These are phyloP conservation scores for Xylariales sp. DNA, from an alignment of 2,329 filamentous ascomycete genomes.

Conservation along the genomic window DNA sequence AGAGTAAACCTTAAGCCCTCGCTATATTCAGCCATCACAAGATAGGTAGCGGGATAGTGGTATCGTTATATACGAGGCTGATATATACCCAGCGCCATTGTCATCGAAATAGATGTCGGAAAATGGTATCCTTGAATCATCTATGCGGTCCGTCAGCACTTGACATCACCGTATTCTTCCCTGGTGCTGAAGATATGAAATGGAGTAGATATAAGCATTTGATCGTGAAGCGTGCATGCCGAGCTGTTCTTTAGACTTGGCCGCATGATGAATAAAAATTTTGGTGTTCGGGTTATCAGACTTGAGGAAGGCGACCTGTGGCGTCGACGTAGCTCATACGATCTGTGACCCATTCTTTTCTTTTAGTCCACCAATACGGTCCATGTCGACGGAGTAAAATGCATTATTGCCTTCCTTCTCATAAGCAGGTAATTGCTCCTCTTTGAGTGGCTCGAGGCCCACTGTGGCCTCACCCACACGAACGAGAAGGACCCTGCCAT, in stretches of 20 bases:
- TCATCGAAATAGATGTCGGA: slow-evolving; percentile 33
- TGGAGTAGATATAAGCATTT: slow-evolving; percentile 32
- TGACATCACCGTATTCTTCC: slow-evolving; percentile 35
- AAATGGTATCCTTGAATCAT: slow-evolving; percentile 32
- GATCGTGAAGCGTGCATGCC: slow-evolving; percentile 34
- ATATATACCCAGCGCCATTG: slow-evolving; percentile 38
- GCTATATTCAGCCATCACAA: slow-evolving; percentile 29
- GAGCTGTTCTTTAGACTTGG: slow-evolving; percentile 19
- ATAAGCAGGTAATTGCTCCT: slow-evolving; percentile 86
- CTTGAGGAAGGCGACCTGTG: not conserved
- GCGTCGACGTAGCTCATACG: slow-evolving; percentile 34
- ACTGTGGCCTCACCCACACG: slow-evolving; percentile 88
- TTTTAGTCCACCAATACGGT: slow-evolving; percentile 92
- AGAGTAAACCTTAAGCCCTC: slow-evolving; percentile 32
- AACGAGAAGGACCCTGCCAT: slow-evolving; percentile 90
- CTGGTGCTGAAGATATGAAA: slow-evolving; percentile 26
- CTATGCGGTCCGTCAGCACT: slow-evolving; percentile 41
- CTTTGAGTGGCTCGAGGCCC: slow-evolving; percentile 87
- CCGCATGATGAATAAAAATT: slow-evolving; percentile 19
- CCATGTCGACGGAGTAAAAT: slow-evolving; percentile 94
- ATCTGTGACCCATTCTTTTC: slow-evolving; percentile 76
- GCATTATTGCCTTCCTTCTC: slow-evolving; percentile 81
- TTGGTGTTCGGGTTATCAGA: slow-evolving; percentile 20
- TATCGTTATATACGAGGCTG: slow-evolving; percentile 40
- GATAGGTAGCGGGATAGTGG: slow-evolving; percentile 27